These are phyloP conservation scores for Cladosporium austrohemisphaericum DNA, from an alignment of 2,329 filamentous ascomycete genomes.

Conservation along the genomic window DNA sequence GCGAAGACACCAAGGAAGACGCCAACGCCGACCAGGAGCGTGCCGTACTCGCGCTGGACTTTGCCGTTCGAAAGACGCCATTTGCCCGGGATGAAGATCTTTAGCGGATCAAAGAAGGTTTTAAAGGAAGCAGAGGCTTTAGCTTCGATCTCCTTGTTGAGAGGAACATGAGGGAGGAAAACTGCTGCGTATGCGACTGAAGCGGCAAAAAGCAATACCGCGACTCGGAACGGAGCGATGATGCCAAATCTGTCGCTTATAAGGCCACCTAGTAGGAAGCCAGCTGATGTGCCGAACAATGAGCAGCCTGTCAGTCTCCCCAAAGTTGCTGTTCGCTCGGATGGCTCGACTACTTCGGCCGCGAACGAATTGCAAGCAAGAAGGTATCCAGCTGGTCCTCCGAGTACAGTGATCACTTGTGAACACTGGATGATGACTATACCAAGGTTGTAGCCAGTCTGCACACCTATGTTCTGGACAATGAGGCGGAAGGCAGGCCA, in stretches of 20 bases:
- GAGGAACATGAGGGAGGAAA: conserved; percentile 49
- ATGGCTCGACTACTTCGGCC: conserved; percentile 59
- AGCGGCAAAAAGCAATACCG: conserved; percentile 53
- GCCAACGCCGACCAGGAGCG: conserved; percentile 61
- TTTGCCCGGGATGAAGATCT: conserved; percentile 57
- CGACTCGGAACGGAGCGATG: conserved; percentile 61
- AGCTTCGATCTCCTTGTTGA: conserved; percentile 35
- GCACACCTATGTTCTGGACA: conserved; percentile 62
- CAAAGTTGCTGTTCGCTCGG: conserved; percentile 60
- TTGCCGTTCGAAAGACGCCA: conserved; percentile 51
- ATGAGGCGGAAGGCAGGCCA: conserved; percentile 62
- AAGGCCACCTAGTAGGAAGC: conserved; percentile 62
- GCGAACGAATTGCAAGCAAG: conserved; percentile 66
- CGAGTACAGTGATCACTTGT: conserved; percentile 65
- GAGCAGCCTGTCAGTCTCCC: conserved; percentile 63
- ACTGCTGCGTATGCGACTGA: conserved; percentile 41
- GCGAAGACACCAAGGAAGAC: conserved; percentile 67
- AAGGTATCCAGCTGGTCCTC: conserved; percentile 66
- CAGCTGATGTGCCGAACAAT: conserved; percentile 63
- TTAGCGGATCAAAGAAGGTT: conserved; percentile 61
- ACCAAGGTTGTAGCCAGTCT: conserved; percentile 57
- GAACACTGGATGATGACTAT: conserved; percentile 65
- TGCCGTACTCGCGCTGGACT: conserved; percentile 55
- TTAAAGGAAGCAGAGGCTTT: conserved; percentile 39
- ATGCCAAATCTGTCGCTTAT: conserved; percentile 63